A percentile compares a stretch with the other conserved stretches of the same genome.
Evolutionary conservation across 2,329 filamentous ascomycete species (phyloP).

Genomic region (Tolypocladium inflatum): DNA sequence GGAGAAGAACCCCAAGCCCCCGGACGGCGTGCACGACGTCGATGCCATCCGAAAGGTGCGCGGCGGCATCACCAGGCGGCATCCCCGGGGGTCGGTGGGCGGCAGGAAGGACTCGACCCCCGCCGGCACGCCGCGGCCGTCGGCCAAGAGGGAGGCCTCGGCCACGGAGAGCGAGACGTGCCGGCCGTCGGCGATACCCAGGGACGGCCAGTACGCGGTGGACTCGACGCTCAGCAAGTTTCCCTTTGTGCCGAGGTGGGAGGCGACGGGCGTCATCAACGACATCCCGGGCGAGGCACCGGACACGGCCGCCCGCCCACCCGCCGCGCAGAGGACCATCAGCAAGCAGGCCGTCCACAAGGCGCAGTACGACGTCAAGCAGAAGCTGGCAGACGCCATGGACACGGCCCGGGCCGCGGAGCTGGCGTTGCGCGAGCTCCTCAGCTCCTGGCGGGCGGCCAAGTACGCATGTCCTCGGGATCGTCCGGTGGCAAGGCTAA

Average conservation of each 20-base stretch:
- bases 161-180: slow-evolving; percentile 27
- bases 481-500: slow-evolving; percentile 6
- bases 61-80: slow-evolving; percentile 76
- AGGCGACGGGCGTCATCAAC: slow-evolving; percentile 69
- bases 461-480: slow-evolving; percentile 48
- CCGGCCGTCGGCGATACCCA: slow-evolving; percentile 28
- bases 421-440: slow-evolving; percentile 71
- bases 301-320: slow-evolving; percentile 24
- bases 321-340: slow-evolving; percentile 27
- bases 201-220: slow-evolving; percentile 31
- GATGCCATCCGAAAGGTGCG: slow-evolving; percentile 79
- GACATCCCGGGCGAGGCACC: slow-evolving; percentile 46
- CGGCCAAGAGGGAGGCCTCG: slow-evolving; percentile 27
- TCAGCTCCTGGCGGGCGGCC: slow-evolving; percentile 73
- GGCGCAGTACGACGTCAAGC: slow-evolving; percentile 53
- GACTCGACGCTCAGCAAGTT: slow-evolving; percentile 45
- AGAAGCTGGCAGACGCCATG: slow-evolving; percentile 56
- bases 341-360: slow-evolving; percentile 47
- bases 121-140: slow-evolving; percentile 36
- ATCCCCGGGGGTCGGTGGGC: slow-evolving; percentile 58
- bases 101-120: slow-evolving; percentile 53
- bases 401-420: slow-evolving; percentile 80
- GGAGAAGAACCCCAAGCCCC: slow-evolving; percentile 79
- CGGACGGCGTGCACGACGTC: slow-evolving; percentile 83
- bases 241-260: slow-evolving; percentile 56